A percentile compares a stretch with the other conserved stretches of the same genome.
These are phyloP conservation scores for Dictyophora rubrovolvata DNA, from an alignment of 768 basidiomycete genomes.

Conservation along the genomic window DNA sequence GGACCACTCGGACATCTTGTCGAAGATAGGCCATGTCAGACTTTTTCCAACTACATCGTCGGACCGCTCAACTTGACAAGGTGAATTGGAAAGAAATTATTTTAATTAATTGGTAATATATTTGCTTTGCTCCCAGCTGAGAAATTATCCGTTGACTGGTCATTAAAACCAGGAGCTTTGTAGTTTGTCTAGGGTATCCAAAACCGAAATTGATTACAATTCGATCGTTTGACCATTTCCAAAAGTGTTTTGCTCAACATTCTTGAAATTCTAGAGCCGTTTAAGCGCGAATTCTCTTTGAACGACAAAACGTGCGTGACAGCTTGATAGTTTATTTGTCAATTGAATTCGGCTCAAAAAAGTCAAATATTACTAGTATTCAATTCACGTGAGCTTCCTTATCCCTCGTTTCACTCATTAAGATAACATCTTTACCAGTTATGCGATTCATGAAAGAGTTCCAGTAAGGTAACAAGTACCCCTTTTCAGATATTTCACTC, in stretches of 20 bases:
- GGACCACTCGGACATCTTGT: no score
- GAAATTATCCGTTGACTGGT: background rate
- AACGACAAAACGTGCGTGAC: slow-evolving; percentile 59
- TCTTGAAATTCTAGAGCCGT: slow-evolving; percentile 58
- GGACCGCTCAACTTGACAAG: background rate
- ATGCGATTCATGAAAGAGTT: slow-evolving; percentile 65
- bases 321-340: background rate
- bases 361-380: slow-evolving; percentile 20
- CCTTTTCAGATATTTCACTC: slow-evolving; percentile 1
- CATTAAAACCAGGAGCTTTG: slow-evolving; percentile 39
- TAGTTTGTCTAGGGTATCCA: slow-evolving; percentile 60
- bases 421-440: slow-evolving; percentile 40
- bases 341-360: slow-evolving; percentile 13
- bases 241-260: slow-evolving; percentile 50
- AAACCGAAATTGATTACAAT: background rate
- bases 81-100: slow-evolving; percentile 30
- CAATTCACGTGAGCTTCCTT: slow-evolving; percentile 26
- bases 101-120: slow-evolving; percentile 62
- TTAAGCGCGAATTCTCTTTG: slow-evolving; percentile 68
- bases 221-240: background rate
- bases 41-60: slow-evolving; percentile 2
- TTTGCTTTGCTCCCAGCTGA: slow-evolving; percentile 1
- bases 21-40: background rate
- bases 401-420: background rate
- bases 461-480: slow-evolving; percentile 37